Base-by-base conservation (phyloP, 345 rosid species). In the Syzygium aqueum region DNA sequence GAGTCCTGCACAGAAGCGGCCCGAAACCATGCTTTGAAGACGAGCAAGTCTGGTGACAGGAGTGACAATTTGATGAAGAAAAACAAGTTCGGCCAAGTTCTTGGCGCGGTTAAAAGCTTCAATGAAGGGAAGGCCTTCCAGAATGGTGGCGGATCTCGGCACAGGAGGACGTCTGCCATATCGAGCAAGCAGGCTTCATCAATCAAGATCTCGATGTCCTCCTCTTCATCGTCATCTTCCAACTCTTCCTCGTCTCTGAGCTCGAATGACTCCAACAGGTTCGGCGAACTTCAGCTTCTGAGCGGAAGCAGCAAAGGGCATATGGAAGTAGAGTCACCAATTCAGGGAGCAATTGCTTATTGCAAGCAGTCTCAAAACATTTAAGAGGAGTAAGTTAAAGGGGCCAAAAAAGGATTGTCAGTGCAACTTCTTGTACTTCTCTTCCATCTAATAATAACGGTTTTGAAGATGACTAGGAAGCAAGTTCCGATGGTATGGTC, bases 321-420 rank as follows among this genome's bases (percentile, higher is more conserved):
- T 61, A 65, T 91, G 25, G 96, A 96, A 87, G 84, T 92, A 59
- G 99, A 97, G 90, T 95, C 92, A 63, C 94, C 98, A 59, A 93
- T 97, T 43, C 97, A 96, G 53, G 98, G 97, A 91, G 99, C 99
- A 83, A 97, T 97, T 84, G 94, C 97, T 86, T 96, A 96, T 86
- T 97, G 99, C 93, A 97, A 95, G 89, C 94, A 90, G 84, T 88
- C 88, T 33, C 89, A 88, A 23, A 28, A 53, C 46, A 33, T 33
- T 73, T 67, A 30, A 22, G 43, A 30, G 40, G 21, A 28, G 43
- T 7, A 67, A 67, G 46, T 67, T 67, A 67, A 67, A 67, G 6
- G 23, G 80, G 12, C 78, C 23, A 67, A 67, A 67, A 67, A 16
- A 73, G 7, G 25, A 9, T 25, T 21, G 49, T 33, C 25, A 33